Conservation (phyloP, 78 protist genomes). For the Dictyostelium citrinum region DNA sequence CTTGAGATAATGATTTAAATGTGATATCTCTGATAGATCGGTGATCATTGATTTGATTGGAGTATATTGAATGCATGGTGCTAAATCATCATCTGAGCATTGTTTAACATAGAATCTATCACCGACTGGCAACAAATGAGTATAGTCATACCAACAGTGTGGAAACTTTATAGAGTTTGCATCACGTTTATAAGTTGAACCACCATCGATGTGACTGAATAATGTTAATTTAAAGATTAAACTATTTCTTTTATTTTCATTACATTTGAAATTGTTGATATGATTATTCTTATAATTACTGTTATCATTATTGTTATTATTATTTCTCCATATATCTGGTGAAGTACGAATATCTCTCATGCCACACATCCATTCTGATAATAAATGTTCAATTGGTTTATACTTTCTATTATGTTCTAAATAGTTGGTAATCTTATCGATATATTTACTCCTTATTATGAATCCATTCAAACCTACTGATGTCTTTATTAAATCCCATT, state of each 20-base stretch:
- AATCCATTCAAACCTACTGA: conserved; percentile 12
- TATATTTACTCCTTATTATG: background rate
- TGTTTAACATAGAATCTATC: background rate
- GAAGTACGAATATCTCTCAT: conserved; percentile 31
- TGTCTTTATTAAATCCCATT: conserved; percentile 21
- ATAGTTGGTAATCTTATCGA: background rate
- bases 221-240: conserved; percentile 25
- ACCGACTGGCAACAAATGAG: background rate
- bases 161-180: background rate
- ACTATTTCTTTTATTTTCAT: background rate
- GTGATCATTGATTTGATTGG: background rate
- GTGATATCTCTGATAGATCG: background rate
- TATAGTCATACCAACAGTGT: conserved; percentile 32
- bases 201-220: background rate
- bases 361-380: conserved; percentile 62
- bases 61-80: conserved; percentile 27
- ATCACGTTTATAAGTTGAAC: background rate
- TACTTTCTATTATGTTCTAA: background rate
- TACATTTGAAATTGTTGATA: background rate
- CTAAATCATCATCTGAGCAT: conserved; percentile 31
- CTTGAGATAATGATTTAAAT: conserved; percentile 11
- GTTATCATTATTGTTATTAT: background rate
- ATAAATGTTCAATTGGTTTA: background rate
- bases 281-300: background rate
- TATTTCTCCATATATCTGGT: background rate